Evolutionary conservation across 176 grass and related monocot species (phyloP).

Genomic region (Chrysopogon serrulatus): DNA sequence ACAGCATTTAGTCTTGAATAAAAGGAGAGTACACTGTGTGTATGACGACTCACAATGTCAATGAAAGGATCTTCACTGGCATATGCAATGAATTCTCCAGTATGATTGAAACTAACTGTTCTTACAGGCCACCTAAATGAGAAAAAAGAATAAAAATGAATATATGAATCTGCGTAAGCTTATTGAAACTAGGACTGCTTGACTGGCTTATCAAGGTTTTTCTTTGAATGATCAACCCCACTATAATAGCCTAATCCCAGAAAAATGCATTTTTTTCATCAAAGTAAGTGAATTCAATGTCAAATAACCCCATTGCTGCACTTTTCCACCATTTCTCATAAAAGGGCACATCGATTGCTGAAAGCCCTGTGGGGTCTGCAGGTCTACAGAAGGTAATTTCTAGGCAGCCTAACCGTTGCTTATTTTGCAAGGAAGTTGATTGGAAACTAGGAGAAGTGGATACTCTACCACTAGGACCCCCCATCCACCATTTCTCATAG

Average conservation of each 20-base stretch:
- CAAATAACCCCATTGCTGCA: neutral
- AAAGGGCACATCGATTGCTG: neutral
- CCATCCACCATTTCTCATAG: neutral
- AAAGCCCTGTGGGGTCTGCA: neutral
- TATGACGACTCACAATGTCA: slow-evolving; percentile 75
- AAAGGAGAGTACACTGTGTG: slow-evolving; percentile 10
- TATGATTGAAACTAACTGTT: slow-evolving; percentile 92
- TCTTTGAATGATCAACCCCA: neutral
- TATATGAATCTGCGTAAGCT: neutral
- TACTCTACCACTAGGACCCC: neutral
- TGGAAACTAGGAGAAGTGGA: neutral
- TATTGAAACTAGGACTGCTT: slow-evolving; percentile 9
- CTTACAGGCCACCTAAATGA: slow-evolving; percentile 87
- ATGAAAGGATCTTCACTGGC: slow-evolving; percentile 98
- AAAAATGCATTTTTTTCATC: neutral
- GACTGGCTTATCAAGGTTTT: neutral
- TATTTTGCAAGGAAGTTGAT: neutral
- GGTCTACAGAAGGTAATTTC: neutral
- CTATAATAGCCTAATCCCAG: neutral
- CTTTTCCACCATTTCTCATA: neutral
- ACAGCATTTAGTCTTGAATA: neutral
- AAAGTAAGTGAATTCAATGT: neutral
- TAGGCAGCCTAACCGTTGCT: neutral
- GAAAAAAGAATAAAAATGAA: neutral
- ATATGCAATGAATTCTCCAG: slow-evolving; percentile 89